Evolutionary conservation across 2,329 filamentous ascomycete species (phyloP).

Genomic region (Pseudopithomyces chartarum): DNA sequence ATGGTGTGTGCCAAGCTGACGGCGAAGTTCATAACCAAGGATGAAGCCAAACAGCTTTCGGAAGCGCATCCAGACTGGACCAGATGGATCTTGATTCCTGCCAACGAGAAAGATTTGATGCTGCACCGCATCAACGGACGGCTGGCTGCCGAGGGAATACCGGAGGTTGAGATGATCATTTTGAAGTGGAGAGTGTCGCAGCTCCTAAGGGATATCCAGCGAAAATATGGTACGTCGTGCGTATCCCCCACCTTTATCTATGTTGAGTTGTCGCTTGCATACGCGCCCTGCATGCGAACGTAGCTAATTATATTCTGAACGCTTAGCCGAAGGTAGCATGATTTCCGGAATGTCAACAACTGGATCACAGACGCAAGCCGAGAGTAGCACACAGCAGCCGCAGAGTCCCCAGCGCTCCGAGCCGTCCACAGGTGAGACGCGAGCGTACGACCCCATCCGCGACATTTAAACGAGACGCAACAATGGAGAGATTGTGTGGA

Average conservation of each 20-base stretch:
- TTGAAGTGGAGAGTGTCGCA: constrained; percentile 45
- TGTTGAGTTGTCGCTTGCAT: constrained; percentile 21
- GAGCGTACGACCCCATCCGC: constrained; percentile 43
- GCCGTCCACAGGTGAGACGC: constrained; percentile 39
- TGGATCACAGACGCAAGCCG: constrained; percentile 35
- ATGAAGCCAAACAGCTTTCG: constrained; percentile 42
- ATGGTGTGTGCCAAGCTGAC: constrained; percentile 27
- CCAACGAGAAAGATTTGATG: constrained; percentile 44
- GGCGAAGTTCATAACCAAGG: constrained; percentile 43
- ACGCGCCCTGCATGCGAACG: constrained; percentile 24
- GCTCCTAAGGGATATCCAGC: constrained; percentile 41
- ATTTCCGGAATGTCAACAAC: constrained; percentile 37
- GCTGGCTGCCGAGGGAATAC: constrained; percentile 41
- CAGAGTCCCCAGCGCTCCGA: constrained; percentile 38
- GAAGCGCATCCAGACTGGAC: constrained; percentile 44
- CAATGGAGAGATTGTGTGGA: constrained; percentile 11
- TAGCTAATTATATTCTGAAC: constrained; percentile 37
- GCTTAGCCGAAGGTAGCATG: constrained; percentile 45
- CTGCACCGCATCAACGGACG: constrained; percentile 41
- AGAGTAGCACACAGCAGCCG: constrained; percentile 33
- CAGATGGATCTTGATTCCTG: constrained; percentile 44
- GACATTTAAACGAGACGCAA: constrained; percentile 33
- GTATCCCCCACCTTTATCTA: constrained; percentile 23
- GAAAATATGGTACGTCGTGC: constrained; percentile 43
- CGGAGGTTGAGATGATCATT: constrained; percentile 44